These are phyloP conservation scores for Teratosphaeria gauchensis DNA, from an alignment of 2,329 filamentous ascomycete species.

Conservation along the genomic window DNA sequence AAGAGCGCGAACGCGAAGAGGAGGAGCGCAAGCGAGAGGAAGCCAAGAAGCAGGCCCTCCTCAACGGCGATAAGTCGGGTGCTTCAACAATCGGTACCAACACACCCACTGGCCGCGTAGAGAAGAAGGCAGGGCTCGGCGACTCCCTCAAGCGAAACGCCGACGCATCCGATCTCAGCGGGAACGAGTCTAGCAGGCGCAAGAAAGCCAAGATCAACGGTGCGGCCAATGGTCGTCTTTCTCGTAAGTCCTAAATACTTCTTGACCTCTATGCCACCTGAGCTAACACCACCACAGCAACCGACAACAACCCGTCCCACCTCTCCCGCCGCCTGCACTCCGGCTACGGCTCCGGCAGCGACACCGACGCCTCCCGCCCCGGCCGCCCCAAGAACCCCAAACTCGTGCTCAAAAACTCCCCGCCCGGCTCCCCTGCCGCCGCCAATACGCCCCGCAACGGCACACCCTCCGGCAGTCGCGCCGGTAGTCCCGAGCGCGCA, in stretches of 20 bases:
- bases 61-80: conserved; percentile 42
- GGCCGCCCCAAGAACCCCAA: conserved; percentile 36
- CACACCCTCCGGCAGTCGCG: conserved; percentile 21
- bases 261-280: background rate
- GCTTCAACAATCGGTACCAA: conserved; percentile 61
- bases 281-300: conserved; percentile 9
- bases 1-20: conserved; percentile 52
- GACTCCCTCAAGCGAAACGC: conserved; percentile 71
- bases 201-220: conserved; percentile 52
- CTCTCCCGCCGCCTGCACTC: conserved; percentile 6
- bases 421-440: conserved; percentile 28
- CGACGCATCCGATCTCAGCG: conserved; percentile 80
- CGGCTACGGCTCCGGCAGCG: conserved; percentile 53
- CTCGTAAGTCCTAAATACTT: conserved; percentile 10
- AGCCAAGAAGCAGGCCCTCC: conserved; percentile 37
- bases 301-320: conserved; percentile 6
- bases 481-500: conserved; percentile 6
- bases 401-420: conserved; percentile 45
- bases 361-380: conserved; percentile 60
- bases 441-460: conserved; percentile 14
- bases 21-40: conserved; percentile 46
- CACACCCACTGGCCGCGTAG: conserved; percentile 51
- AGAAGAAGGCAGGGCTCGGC: conserved; percentile 36
- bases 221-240: conserved; percentile 11
- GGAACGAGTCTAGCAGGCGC: conserved; percentile 68